These are phyloP conservation scores for Heterobasidion occidentale DNA, from an alignment of 1,284 basidiomycete genomes.

Conservation along the genomic window DNA sequence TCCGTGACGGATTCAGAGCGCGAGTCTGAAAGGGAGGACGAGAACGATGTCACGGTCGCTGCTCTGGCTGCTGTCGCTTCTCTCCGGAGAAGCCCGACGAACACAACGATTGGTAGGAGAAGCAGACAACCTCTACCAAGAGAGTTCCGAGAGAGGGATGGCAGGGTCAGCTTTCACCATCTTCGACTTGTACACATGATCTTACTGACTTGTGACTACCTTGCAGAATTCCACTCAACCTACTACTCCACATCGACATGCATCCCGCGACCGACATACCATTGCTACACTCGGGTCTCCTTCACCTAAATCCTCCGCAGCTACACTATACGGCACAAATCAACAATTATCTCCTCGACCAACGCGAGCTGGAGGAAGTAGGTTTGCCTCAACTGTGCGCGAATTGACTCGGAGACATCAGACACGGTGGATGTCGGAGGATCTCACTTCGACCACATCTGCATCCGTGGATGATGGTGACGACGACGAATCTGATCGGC, in stretches of 20 bases:
- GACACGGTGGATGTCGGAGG: slow-evolving; percentile 40
- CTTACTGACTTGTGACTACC: slow-evolving; percentile 1
- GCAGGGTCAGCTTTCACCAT: slow-evolving; percentile 27
- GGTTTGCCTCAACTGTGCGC: slow-evolving; percentile 33
- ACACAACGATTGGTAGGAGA: slow-evolving; percentile 25
- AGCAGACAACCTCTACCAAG: slow-evolving; percentile 51
- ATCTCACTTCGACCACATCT: slow-evolving; percentile 16
- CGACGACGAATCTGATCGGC: slow-evolving; percentile 17
- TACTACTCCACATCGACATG: slow-evolving; percentile 7
- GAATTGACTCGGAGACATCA: slow-evolving; percentile 39
- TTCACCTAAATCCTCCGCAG: slow-evolving; percentile 12
- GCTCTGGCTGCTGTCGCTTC: slow-evolving; percentile 57
- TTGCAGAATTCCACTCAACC: slow-evolving; percentile 5
- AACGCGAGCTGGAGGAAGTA: slow-evolving; percentile 24
- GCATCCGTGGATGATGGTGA: slow-evolving; percentile 21
- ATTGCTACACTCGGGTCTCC: slow-evolving; percentile 11
- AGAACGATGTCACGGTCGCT: slow-evolving; percentile 37
- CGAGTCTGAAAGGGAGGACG: slow-evolving; percentile 18
- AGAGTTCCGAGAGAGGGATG: slow-evolving; percentile 49
- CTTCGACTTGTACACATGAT: neutral
- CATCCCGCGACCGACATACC: slow-evolving; percentile 6
- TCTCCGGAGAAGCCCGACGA: slow-evolving; percentile 37
- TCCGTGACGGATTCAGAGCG: slow-evolving; percentile 24
- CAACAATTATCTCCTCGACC: slow-evolving; percentile 19
- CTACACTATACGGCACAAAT: slow-evolving; percentile 9